phyloP scores from a whole-genome alignment of 768 basidiomycete genomes.

The Tricholoma hemisulphureum region DNA sequence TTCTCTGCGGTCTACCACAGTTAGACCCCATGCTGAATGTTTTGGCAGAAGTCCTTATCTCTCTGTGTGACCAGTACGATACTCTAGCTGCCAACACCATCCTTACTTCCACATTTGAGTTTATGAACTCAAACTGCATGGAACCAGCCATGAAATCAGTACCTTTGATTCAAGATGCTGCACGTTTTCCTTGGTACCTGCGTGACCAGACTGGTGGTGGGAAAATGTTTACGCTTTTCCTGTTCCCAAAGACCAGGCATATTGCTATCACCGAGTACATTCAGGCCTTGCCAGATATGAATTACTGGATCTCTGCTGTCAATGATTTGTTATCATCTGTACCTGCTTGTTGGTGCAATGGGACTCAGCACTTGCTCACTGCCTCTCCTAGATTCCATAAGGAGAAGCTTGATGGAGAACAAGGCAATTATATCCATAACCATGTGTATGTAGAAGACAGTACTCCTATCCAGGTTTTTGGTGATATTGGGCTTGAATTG shows the following conservation, averaged over 20 bases:
- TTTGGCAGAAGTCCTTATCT: conserved; percentile 6
- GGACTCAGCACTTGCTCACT: background rate
- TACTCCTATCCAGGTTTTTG: conserved; percentile 4
- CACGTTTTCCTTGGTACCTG: conserved; percentile 13
- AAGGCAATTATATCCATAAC: conserved; percentile 11
- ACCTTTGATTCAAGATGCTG: background rate
- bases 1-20: too few relatives aligned
- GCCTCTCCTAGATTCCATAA: conserved; percentile 13
- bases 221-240: conserved; percentile 1
- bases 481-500: conserved; percentile 15
- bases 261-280: conserved; percentile 5
- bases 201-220: conserved; percentile 11
- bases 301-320: conserved; percentile 6
- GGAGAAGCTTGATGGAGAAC: conserved; percentile 20
- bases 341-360: background rate
- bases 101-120: conserved; percentile 11
- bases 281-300: conserved; percentile 16
- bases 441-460: conserved; percentile 8
- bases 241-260: conserved; percentile 8
- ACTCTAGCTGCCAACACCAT: conserved; percentile 14
- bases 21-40: conserved; percentile 12
- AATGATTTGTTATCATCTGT: conserved; percentile 22
- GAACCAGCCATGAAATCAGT: conserved; percentile 7
- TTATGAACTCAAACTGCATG: conserved; percentile 9
- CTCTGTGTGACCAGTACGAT: too few relatives aligned